A percentile compares a stretch with the other conserved stretches of the same genome.
phyloP scores from a whole-genome alignment of 192 early-diverging fungal genomes.

The Backusella westeae region DNA sequence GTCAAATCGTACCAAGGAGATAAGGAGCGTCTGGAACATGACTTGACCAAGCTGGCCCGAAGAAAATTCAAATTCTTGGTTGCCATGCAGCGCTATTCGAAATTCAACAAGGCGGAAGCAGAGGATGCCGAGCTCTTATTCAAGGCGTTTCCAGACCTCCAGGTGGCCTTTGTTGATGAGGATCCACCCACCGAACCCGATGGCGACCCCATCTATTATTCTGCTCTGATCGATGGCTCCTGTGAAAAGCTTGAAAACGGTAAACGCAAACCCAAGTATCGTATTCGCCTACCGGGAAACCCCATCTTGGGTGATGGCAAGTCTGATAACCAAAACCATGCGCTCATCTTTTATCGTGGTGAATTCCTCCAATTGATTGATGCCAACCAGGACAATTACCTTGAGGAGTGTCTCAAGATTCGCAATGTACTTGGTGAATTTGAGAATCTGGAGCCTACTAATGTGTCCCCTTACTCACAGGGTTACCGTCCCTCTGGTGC shows the following conservation, averaged over 20 bases:
- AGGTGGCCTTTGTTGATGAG: conserved; percentile 81
- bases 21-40: conserved; percentile 64
- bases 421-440: conserved; percentile 85
- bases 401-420: conserved; percentile 90
- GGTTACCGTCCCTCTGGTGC: conserved; percentile 48
- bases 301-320: conserved; percentile 92
- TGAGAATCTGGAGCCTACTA: conserved; percentile 67
- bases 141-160: conserved; percentile 71
- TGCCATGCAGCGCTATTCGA: conserved; percentile 80
- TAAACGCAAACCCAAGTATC: conserved; percentile 74
- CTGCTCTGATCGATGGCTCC: conserved; percentile 76
- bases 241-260: conserved; percentile 67
- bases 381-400: conserved; percentile 91
- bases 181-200: conserved; percentile 59
- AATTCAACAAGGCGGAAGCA: conserved; percentile 75
- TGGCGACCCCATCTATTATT: conserved; percentile 51
- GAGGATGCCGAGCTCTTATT: conserved; percentile 77
- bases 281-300: conserved; percentile 77
- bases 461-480: conserved; percentile 68
- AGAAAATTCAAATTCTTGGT: conserved; percentile 86
- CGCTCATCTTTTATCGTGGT: conserved; percentile 81
- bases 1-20: conserved; percentile 63
- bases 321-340: conserved; percentile 88
- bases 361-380: conserved; percentile 87
- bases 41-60: conserved; percentile 62